Base-by-base conservation (phyloP, 768 basidiomycete genomes). In the Mrakia hoshinonis region DNA sequence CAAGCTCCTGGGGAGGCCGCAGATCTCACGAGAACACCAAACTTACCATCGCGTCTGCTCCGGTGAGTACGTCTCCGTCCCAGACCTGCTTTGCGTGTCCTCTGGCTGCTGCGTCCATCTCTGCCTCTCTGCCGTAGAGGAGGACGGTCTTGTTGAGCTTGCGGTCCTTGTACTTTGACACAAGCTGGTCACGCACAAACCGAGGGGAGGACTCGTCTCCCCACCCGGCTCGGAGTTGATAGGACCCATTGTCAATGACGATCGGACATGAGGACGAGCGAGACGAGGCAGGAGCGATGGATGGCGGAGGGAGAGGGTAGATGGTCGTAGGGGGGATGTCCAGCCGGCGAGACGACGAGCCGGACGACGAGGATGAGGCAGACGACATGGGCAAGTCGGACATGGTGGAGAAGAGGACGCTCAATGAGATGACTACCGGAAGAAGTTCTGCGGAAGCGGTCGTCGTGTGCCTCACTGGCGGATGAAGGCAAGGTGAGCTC, bases 61-160 rank as follows among this genome's bases (percentile, higher is more conserved):
- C 93, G 75, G 92, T 83, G 60, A 97, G 79, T 26, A 96, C 86
- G 77, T 98, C 96, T 10, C 92, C 93, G 78, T 99, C 96, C 88
- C 90, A 98, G 67, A 95, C 88, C 0, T 86, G 87, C 76, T 86
- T 87, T 9, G 87, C 84, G 77, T 90, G 90, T 1, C 86, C 85
- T 75, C 88, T 85, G 70, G 91, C 88, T 13, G 87, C 89, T 49
- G 88, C 89, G 78, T 99, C 96, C 15, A 86, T 82, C 54, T 96
- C 94, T 38, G 91, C 86, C 13, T 87, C 92, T 39, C 89, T 86
- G 0, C 96, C 96, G 70, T 95, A 95, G 15, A 98, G 82, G 38
- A 94, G 78, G n/a, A 94, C 81, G 0, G 87, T 88, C 73, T 85
- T 87, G 78, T 91, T 92, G 18, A 84, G 86, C 78, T 87, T 89